Evolutionary conservation across 106 monocot species (phyloP).

Genomic region (Dioscorea alata): DNA sequence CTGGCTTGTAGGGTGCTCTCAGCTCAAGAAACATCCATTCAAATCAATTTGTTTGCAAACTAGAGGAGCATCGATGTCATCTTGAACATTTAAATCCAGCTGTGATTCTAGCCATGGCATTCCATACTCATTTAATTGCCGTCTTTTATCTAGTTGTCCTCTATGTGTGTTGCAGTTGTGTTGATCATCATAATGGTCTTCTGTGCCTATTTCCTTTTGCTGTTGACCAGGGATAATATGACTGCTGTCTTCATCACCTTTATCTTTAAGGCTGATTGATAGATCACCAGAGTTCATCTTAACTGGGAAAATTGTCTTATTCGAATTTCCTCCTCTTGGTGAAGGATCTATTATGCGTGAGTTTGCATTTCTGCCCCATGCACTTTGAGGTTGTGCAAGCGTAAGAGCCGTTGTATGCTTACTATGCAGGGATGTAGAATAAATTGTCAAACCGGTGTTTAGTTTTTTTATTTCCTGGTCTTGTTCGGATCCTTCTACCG

Average conservation of each 20-base stretch:
- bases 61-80: constrained; percentile 5
- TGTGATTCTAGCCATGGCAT: neutral
- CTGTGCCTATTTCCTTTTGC: neutral
- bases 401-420: neutral
- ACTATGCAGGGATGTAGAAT: neutral
- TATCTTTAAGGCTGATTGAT: neutral
- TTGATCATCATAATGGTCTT: neutral
- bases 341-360: too few species aligned
- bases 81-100: constrained; percentile 27
- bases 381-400: neutral
- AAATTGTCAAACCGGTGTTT: constrained; percentile 5
- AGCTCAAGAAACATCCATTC: constrained; percentile 42
- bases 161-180: neutral
- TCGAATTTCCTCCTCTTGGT: too few species aligned
- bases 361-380: constrained; percentile 3
- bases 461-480: constrained; percentile 21
- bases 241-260: neutral
- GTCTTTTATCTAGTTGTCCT: constrained; percentile 1
- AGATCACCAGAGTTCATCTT: too few species aligned
- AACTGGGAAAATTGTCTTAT: too few species aligned
- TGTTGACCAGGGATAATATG: neutral
- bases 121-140: constrained; percentile 1
- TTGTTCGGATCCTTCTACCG: constrained; percentile 17
- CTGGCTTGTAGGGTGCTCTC: neutral
- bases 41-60: constrained; percentile 42